phyloP scores from a whole-genome alignment of 331 rosid genomes.

The Malus hybrid region DNA sequence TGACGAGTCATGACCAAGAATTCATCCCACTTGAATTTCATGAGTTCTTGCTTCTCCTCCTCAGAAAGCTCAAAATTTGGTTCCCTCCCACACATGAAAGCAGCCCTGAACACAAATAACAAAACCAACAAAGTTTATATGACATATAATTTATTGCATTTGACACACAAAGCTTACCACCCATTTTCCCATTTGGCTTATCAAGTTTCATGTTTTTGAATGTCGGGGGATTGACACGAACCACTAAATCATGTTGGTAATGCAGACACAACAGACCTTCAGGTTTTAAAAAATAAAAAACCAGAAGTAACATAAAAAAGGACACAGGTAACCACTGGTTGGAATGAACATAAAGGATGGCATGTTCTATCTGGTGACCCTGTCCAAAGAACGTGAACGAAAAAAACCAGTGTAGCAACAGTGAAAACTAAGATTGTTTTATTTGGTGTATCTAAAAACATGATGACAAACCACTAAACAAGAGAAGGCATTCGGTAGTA shows the following conservation, averaged over 20 bases:
- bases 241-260: neutral
- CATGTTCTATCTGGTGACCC: neutral
- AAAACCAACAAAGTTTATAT: neutral
- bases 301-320: neutral
- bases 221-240: neutral
- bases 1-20: slow-evolving; percentile 74
- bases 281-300: neutral
- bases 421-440: neutral
- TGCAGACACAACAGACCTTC: neutral
- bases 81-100: slow-evolving; percentile 97
- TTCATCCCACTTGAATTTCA: slow-evolving; percentile 73
- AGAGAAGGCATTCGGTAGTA: neutral
- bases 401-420: neutral
- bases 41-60: slow-evolving; percentile 66
- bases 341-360: neutral
- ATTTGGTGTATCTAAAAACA: neutral
- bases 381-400: neutral
- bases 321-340: neutral
- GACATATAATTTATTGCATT: neutral
- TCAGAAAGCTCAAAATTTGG: slow-evolving; percentile 86
- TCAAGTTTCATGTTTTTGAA: neutral
- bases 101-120: slow-evolving; percentile 56
- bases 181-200: neutral
- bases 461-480: neutral
- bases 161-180: neutral